phyloP scores from a whole-genome alignment of 2,329 filamentous ascomycete genomes.

The Aureobasidium pullulans region DNA sequence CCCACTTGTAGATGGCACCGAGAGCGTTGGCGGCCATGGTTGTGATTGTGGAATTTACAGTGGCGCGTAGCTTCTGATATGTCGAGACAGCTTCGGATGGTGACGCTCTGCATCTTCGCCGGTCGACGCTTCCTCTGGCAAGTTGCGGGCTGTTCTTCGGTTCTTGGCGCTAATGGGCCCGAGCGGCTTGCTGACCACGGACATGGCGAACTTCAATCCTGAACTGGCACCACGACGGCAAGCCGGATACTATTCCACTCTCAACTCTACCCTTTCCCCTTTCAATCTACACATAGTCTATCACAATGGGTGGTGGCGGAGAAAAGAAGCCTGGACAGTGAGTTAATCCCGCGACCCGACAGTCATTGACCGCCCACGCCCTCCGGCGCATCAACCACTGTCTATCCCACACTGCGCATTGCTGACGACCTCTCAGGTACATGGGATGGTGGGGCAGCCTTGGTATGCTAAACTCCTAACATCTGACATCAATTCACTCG shows the following conservation, averaged over 20 bases:
- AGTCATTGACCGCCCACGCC: not conserved
- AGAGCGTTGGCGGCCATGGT: constrained; percentile 43
- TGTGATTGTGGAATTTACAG: not conserved
- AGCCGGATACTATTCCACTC: not conserved
- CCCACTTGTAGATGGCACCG: constrained; percentile 57
- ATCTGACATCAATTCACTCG: not conserved
- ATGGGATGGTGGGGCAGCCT: constrained; percentile 68
- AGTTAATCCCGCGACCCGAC: constrained; percentile 18
- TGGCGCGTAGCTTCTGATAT: not conserved
- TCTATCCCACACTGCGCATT: not conserved
- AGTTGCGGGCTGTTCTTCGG: constrained; percentile 6
- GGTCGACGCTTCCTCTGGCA: constrained; percentile 1
- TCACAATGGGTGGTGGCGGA: constrained; percentile 35
- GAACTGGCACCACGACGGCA: not conserved
- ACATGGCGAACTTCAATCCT: constrained; percentile 13
- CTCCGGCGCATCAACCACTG: not conserved
- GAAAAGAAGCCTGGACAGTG: constrained; percentile 36
- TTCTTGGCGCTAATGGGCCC: constrained; percentile 5
- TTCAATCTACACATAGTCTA: not conserved
- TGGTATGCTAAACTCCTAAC: constrained; percentile 49
- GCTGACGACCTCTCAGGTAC: constrained; percentile 47
- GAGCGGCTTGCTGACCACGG: constrained; percentile 10
- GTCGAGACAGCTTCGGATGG: not conserved
- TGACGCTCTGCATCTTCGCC: not conserved
- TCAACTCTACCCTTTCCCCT: not conserved